Evolutionary conservation across 345 rosid genomes (phyloP).

Genomic region (Gossypium mustelinum): DNA sequence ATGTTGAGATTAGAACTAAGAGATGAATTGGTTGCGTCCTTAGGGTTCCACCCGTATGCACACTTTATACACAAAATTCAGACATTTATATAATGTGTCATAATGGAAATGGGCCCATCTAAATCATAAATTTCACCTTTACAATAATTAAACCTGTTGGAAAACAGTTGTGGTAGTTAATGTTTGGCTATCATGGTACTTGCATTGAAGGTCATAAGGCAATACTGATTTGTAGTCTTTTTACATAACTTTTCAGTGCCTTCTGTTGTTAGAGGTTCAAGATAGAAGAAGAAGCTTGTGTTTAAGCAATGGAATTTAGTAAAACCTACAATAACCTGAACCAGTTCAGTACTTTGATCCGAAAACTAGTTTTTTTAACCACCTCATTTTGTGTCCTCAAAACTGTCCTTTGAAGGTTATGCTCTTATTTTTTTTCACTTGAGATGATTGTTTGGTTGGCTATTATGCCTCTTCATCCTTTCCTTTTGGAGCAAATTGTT

Average conservation of each 20-base stretch:
- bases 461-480: neutral
- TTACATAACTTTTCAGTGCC: neutral
- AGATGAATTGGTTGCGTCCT: too few species aligned
- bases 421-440: neutral
- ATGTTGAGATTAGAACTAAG: too few species aligned
- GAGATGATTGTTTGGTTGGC: neutral
- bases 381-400: neutral
- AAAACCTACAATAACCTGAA: neutral
- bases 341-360: neutral
- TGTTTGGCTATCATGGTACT: neutral
- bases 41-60: too few species aligned
- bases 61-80: neutral
- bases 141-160: neutral
- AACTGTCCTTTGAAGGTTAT: neutral
- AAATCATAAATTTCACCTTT: neutral
- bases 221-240: neutral
- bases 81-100: neutral
- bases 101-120: neutral
- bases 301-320: neutral
- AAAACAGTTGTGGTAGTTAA: neutral
- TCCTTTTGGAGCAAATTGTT: neutral
- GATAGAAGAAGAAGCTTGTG: neutral
- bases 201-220: neutral
- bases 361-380: neutral
- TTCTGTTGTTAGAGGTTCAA: neutral